phyloP scores from a whole-genome alignment of 805 yeast genomes.

The Cyberlindnera mrakii region DNA sequence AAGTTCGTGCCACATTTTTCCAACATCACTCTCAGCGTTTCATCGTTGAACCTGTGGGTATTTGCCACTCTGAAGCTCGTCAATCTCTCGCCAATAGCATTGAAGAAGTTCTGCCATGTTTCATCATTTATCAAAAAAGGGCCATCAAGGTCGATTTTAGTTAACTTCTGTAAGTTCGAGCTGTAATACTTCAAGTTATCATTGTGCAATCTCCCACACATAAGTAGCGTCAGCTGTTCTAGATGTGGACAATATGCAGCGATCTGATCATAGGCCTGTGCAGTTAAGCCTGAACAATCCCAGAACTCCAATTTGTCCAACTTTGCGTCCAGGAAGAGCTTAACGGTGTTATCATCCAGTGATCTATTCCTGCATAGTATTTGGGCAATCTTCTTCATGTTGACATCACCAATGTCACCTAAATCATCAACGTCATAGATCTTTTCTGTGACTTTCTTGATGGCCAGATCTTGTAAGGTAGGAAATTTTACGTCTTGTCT shows the following conservation, averaged over 20 bases:
- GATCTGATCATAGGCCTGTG: constrained; percentile 58
- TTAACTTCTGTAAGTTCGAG: constrained; percentile 50
- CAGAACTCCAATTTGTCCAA: constrained; percentile 62
- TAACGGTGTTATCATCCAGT: constrained; percentile 62
- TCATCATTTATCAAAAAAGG: constrained; percentile 76
- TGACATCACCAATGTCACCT: constrained; percentile 79
- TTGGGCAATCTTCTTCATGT: constrained; percentile 63
- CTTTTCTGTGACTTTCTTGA: constrained; percentile 55
- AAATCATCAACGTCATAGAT: constrained; percentile 73
- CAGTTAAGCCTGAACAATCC: constrained; percentile 83
- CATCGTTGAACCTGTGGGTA: constrained; percentile 77
- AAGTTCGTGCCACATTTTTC: constrained; percentile 55
- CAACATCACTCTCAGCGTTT: constrained; percentile 54
- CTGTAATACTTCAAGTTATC: constrained; percentile 62
- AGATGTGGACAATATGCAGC: constrained; percentile 77
- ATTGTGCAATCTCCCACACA: constrained; percentile 92
- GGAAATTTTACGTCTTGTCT: constrained; percentile 57
- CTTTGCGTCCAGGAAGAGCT: constrained; percentile 63
- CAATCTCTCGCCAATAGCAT: constrained; percentile 46
- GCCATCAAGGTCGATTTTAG: constrained; percentile 69
- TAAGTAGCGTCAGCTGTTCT: constrained; percentile 58
- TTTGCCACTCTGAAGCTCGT: constrained; percentile 59
- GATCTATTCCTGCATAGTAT: constrained; percentile 82
- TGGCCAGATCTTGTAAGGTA: constrained; percentile 77
- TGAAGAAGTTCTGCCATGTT: constrained; percentile 76